A percentile compares a stretch with the other conserved stretches of the same genome.
phyloP scores from a whole-genome alignment of 2,329 filamentous ascomycete species.

The Neopestalotiopsis sp. region DNA sequence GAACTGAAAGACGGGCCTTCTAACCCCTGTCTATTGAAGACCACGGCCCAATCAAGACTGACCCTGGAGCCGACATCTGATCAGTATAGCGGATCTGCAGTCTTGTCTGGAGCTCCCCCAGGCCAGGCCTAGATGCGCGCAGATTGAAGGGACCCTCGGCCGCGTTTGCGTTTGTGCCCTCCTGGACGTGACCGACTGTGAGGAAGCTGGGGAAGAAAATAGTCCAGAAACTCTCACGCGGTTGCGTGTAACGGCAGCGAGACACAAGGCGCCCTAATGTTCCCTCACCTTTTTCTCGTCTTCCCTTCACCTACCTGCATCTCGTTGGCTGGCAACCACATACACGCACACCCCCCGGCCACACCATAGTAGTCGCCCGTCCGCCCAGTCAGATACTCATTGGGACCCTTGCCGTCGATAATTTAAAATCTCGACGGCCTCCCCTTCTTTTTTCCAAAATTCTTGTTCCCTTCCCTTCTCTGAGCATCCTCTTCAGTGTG shows the following conservation, averaged over 20 bases:
- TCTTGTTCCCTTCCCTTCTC: background rate
- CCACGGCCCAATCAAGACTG: slow-evolving; percentile 3
- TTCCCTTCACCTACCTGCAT: background rate
- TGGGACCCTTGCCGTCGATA: slow-evolving; percentile 8
- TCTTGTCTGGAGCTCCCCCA: slow-evolving; percentile 5
- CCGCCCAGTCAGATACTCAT: background rate
- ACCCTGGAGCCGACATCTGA: slow-evolving; percentile 7
- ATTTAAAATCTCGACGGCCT: slow-evolving; percentile 9
- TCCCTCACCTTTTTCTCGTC: background rate
- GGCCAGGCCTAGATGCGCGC: slow-evolving; percentile 14
- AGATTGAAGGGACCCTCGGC: slow-evolving; percentile 9
- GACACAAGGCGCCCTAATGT: slow-evolving; percentile 8
- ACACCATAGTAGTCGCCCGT: background rate
- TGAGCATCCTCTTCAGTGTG: background rate
- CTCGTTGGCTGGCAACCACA: background rate
- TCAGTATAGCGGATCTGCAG: slow-evolving; percentile 15
- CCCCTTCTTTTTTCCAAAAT: background rate
- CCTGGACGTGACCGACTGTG: background rate
- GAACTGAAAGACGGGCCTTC: slow-evolving; percentile 14
- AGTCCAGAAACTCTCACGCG: background rate
- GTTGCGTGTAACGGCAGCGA: slow-evolving; percentile 15
- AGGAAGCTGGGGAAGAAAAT: background rate
- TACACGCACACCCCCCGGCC: background rate
- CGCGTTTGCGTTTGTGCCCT: background rate
- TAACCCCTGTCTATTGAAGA: background rate